Conservation (phyloP, 148 eudicot species). For the Suaeda aralocaspica region DNA sequence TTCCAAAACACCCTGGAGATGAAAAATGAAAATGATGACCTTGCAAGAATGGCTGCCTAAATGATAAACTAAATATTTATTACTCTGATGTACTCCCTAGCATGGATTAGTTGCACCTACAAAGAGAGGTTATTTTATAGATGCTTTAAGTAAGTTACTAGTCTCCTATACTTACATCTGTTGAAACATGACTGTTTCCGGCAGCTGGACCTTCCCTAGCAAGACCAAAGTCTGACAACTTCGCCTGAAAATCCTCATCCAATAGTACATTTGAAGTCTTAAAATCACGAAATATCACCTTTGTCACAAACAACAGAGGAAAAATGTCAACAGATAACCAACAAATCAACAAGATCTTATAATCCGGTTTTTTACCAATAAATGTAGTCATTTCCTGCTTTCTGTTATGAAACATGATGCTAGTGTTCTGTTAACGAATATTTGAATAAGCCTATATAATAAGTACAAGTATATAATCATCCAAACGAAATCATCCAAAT, state of each 20-base stretch:
- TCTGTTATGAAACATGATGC: no score
- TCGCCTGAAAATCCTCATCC: conserved; percentile 67
- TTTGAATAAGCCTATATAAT: no score
- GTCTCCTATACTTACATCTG: conserved; percentile 49
- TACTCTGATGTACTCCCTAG: no score
- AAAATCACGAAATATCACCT: conserved; percentile 90
- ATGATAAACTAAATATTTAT: no score
- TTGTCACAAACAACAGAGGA: conserved; percentile 17
- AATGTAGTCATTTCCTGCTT: neutral
- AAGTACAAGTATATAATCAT: no score
- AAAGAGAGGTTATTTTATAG: no score
- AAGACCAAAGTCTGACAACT: conserved; percentile 86
- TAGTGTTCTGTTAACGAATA: no score
- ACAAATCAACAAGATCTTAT: neutral
- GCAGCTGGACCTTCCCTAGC: conserved; percentile 86
- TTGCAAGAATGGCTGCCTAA: no score
- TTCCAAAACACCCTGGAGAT: no score
- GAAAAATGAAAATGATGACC: no score
- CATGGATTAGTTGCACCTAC: no score
- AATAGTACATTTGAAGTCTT: conserved; percentile 77
- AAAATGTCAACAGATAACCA: neutral
- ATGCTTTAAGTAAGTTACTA: neutral
- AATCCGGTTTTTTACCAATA: neutral
- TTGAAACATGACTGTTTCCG: conserved; percentile 79
- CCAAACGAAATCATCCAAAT: neutral